Conservation (phyloP, 73 alveolate genomes). For the Paramecium tetraurelia region DNA sequence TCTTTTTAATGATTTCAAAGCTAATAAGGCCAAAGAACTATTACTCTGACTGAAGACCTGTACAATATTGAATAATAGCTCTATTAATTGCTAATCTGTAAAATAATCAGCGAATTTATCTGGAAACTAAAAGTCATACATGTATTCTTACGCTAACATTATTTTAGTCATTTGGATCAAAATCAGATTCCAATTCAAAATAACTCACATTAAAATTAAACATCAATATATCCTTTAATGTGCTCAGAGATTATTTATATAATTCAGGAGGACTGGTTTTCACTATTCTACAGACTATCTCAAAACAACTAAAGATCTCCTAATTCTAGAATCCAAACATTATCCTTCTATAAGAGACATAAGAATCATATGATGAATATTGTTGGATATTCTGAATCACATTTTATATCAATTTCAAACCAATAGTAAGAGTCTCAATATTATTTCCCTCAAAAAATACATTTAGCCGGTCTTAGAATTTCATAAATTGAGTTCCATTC, state of each 20-base stretch:
- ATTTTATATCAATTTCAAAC: slow-evolving; percentile 9
- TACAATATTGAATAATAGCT: background rate
- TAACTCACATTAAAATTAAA: slow-evolving; percentile 45
- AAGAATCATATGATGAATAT: slow-evolving; percentile 10
- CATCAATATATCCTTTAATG: background rate
- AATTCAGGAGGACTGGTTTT: background rate
- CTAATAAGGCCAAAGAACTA: background rate
- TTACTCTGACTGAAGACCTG: background rate
- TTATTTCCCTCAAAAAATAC: background rate
- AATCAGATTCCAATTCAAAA: slow-evolving; percentile 42
- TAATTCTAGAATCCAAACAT: background rate
- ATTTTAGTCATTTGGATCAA: slow-evolving; percentile 38
- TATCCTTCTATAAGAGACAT: slow-evolving; percentile 44
- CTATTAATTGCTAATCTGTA: background rate
- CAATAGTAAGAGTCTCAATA: background rate
- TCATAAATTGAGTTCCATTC: background rate
- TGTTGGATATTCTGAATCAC: background rate
- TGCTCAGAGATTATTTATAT: background rate
- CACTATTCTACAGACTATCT: background rate
- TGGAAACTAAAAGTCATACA: background rate
- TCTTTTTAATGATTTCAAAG: slow-evolving; percentile 18
- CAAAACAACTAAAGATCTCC: background rate
- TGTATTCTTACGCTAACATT: slow-evolving; percentile 3
- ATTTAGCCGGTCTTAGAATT: background rate
- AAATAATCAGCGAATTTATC: slow-evolving; percentile 19